Conservation (phyloP, 371 early-diverging fungal species). For the Mucor indicus region DNA sequence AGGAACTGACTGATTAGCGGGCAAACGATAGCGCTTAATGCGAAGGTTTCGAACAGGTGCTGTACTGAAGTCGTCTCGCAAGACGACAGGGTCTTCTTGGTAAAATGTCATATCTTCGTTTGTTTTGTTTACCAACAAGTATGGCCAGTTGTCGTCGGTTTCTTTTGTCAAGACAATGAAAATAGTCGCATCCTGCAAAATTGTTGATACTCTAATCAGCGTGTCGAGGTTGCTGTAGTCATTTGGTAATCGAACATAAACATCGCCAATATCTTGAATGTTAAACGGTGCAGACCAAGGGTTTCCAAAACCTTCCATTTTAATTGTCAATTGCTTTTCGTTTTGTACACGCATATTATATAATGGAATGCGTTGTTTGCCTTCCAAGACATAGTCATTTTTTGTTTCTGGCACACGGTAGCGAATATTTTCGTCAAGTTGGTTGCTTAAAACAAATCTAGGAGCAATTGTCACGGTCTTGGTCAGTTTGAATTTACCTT, state of each 20-base stretch:
- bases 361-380: constrained; percentile 66
- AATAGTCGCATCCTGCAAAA: constrained; percentile 85
- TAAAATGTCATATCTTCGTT: constrained; percentile 75
- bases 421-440: constrained; percentile 63
- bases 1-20: constrained; percentile 63
- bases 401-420: constrained; percentile 72
- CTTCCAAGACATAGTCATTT: constrained; percentile 44
- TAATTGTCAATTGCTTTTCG: constrained; percentile 67
- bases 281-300: constrained; percentile 91
- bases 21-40: constrained; percentile 55
- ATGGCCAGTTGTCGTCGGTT: constrained; percentile 85
- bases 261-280: constrained; percentile 84
- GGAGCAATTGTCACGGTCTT: constrained; percentile 91
- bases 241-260: constrained; percentile 72
- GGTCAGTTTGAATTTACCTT: constrained; percentile 68
- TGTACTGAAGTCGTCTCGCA: constrained; percentile 33
- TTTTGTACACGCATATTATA: constrained; percentile 63
- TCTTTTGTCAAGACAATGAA: constrained; percentile 82
- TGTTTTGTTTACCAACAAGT: constrained; percentile 84
- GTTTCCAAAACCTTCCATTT: constrained; percentile 68
- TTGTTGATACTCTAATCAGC: constrained; percentile 74
- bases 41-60: constrained; percentile 20
- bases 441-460: constrained; percentile 89
- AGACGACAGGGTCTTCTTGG: constrained; percentile 58
- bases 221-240: constrained; percentile 51